Evolutionary conservation across 2,329 filamentous ascomycete genomes (phyloP).

Genomic region (Botrytis porri): DNA sequence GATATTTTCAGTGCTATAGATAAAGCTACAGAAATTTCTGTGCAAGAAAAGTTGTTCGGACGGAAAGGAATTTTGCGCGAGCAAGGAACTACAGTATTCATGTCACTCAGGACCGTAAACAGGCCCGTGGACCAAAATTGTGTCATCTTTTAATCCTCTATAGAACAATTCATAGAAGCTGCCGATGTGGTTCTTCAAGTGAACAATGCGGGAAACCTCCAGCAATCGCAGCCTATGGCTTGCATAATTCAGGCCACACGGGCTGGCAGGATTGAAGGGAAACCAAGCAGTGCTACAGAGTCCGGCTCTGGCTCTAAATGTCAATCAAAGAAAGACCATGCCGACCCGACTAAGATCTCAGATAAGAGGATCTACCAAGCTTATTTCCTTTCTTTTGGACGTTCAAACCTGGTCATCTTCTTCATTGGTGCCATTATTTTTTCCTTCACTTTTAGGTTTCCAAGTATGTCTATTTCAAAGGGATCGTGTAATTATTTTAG

Average conservation of each 20-base stretch:
- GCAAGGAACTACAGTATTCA: constrained; percentile 40
- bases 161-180: background rate
- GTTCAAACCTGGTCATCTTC: background rate
- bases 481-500: background rate
- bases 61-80: constrained; percentile 21
- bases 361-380: background rate
- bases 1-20: constrained; percentile 32
- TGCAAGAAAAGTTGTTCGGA: constrained; percentile 25
- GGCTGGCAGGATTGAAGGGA: constrained; percentile 39
- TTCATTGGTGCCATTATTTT: background rate
- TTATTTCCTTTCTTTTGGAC: background rate
- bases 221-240: constrained; percentile 36
- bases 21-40: constrained; percentile 22
- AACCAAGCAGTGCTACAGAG: background rate
- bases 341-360: background rate
- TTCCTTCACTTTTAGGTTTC: background rate
- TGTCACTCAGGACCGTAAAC: constrained; percentile 21
- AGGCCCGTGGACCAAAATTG: background rate
- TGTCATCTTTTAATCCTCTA: background rate
- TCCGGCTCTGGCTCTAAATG: background rate
- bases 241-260: constrained; percentile 33
- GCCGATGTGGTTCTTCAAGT: constrained; percentile 38
- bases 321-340: background rate
- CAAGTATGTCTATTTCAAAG: background rate
- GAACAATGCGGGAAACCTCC: constrained; percentile 41